These are phyloP conservation scores for Dactylellina drechsleri DNA, from an alignment of 2,329 filamentous ascomycete species.

Conservation along the genomic window DNA sequence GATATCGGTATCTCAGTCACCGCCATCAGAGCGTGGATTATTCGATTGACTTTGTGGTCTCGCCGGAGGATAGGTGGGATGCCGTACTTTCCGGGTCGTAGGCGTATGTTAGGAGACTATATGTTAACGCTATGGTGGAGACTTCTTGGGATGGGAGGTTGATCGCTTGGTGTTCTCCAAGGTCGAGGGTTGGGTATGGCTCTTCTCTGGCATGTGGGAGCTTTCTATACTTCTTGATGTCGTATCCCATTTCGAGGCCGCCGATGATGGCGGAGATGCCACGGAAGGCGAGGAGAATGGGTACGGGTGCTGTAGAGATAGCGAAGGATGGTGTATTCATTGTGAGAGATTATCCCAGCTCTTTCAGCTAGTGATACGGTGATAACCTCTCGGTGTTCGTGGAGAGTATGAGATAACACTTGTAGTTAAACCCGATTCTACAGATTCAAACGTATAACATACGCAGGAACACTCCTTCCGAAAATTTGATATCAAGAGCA, in stretches of 20 bases:
- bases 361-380: too few relatives aligned
- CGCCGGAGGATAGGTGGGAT: slow-evolving; percentile 20
- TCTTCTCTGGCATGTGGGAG: slow-evolving; percentile 17
- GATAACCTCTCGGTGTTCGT: too few relatives aligned
- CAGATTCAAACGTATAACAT: too few relatives aligned
- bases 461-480: too few relatives aligned
- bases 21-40: slow-evolving; percentile 22
- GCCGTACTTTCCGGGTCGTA: slow-evolving; percentile 23
- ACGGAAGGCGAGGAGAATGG: slow-evolving; percentile 29
- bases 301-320: background rate
- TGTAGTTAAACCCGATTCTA: too few relatives aligned
- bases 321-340: slow-evolving; percentile 33
- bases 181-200: slow-evolving; percentile 22
- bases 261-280: slow-evolving; percentile 43
- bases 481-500: too few relatives aligned
- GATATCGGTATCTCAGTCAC: slow-evolving; percentile 7
- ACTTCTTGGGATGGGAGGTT: slow-evolving; percentile 24
- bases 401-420: too few relatives aligned
- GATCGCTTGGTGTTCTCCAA: slow-evolving; percentile 27
- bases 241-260: slow-evolving; percentile 28
- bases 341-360: background rate
- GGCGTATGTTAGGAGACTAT: slow-evolving; percentile 34
- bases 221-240: slow-evolving; percentile 20
- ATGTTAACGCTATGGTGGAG: slow-evolving; percentile 20
- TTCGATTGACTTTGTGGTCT: slow-evolving; percentile 5